These are phyloP conservation scores for Triticum aestivum DNA, from an alignment of 176 grass and related monocot species.

Conservation along the genomic window IWGSC_CS_RefSeq_v2.1 NC_057814.1:505521013-505521512, in stretches of 20 bases:
- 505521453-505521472: too few species aligned
- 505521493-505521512: too few species aligned
- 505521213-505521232: not conserved
- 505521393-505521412: too few species aligned
- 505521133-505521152: constrained; percentile 79
- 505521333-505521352: not conserved
- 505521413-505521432: too few species aligned
- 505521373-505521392: too few species aligned
- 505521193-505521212: not conserved
- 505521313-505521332: not conserved
- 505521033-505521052: too few species aligned
- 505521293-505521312: not conserved
- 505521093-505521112: constrained; percentile 76
- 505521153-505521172: constrained; percentile 75
- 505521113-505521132: constrained; percentile 84
- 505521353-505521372: too few species aligned
- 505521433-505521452: too few species aligned
- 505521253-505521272: not conserved
- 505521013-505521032: too few species aligned
- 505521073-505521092: too few species aligned
- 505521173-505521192: constrained; percentile 54
- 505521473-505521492: too few species aligned
- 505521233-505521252: not conserved
- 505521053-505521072: too few species aligned
- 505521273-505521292: not conserved